These are phyloP conservation scores for Hibiscus tridactylites DNA, from an alignment of 345 rosid genomes.

Conservation along the genomic window DNA sequence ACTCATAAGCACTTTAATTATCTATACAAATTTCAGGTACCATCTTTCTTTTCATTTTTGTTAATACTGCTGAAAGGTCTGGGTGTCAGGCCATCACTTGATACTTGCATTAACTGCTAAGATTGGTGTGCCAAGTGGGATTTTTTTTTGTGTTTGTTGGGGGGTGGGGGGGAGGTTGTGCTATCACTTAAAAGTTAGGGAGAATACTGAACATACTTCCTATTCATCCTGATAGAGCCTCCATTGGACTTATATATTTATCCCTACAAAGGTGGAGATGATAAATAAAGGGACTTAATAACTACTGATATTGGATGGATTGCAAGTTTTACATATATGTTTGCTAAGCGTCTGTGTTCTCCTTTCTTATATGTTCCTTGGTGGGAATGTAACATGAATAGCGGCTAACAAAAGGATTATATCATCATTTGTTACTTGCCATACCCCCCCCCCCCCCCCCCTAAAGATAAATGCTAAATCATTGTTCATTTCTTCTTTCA, in stretches of 20 bases:
- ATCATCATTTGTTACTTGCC: not conserved
- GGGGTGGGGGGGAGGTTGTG: too few relatives aligned
- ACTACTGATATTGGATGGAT: not conserved
- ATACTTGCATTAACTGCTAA: not conserved
- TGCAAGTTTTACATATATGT: not conserved
- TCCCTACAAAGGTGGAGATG: not conserved
- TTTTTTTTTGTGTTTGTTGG: too few relatives aligned
- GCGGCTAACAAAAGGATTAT: not conserved
- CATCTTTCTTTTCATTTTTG: not conserved
- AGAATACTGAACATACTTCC: not conserved
- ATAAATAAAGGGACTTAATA: not conserved
- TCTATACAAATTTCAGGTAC: constrained; percentile 78
- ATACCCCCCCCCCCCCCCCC: not conserved
- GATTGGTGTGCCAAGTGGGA: too few relatives aligned
- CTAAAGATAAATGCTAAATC: not conserved
- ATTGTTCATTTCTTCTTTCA: not conserved
- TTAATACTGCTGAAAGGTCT: not conserved
- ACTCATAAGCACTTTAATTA: constrained; percentile 83
- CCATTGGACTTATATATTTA: not conserved
- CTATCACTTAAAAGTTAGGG: too few relatives aligned
- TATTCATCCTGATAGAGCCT: not conserved
- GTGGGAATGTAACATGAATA: not conserved
- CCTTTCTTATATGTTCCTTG: not conserved
- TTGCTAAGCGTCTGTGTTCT: not conserved
- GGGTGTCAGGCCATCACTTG: not conserved